Conservation (phyloP, 768 basidiomycete species). For the Amanita subjunquillea region DNA sequence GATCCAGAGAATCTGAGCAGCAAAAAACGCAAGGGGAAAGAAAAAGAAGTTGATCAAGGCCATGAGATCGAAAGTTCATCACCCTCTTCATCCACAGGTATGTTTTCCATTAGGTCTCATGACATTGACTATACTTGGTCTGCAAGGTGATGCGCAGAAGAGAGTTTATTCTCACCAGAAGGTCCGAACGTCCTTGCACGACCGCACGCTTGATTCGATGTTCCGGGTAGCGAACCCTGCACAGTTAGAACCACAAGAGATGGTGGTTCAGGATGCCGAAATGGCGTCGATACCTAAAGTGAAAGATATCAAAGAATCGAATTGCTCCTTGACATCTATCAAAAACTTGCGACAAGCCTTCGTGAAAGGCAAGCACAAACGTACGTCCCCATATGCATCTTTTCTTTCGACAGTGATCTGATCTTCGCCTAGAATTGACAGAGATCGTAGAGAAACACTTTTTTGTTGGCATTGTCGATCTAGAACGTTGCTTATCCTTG, state of each 20-base stretch:
- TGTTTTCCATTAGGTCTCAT: background rate
- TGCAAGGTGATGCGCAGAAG: constrained; percentile 21
- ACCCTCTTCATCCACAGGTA: constrained; percentile 10
- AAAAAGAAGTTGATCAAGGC: constrained; percentile 16
- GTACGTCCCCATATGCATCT: constrained; percentile 31
- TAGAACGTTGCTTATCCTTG: constrained; percentile 61
- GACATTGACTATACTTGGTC: background rate
- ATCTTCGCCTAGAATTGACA: constrained; percentile 45
- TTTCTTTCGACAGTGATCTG: background rate
- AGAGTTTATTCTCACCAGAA: constrained; percentile 76
- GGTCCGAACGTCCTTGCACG: constrained; percentile 79
- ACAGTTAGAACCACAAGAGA: constrained; percentile 13
- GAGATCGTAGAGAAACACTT: constrained; percentile 82
- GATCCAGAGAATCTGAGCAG: constrained; percentile 16
- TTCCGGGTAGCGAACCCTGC: constrained; percentile 59
- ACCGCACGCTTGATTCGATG: constrained; percentile 94
- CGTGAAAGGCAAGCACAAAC: constrained; percentile 51
- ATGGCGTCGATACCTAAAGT: constrained; percentile 22
- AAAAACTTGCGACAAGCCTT: constrained; percentile 49
- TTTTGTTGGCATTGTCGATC: constrained; percentile 88
- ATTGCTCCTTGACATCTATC: constrained; percentile 72
- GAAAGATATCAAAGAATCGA: constrained; percentile 61
- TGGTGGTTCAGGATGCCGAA: background rate
- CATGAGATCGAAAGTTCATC: constrained; percentile 16
- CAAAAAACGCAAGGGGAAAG: constrained; percentile 32